These are phyloP conservation scores for Wickerhamomyces xylosicus DNA, from an alignment of 805 yeast genomes.

Conservation along the genomic window DNA sequence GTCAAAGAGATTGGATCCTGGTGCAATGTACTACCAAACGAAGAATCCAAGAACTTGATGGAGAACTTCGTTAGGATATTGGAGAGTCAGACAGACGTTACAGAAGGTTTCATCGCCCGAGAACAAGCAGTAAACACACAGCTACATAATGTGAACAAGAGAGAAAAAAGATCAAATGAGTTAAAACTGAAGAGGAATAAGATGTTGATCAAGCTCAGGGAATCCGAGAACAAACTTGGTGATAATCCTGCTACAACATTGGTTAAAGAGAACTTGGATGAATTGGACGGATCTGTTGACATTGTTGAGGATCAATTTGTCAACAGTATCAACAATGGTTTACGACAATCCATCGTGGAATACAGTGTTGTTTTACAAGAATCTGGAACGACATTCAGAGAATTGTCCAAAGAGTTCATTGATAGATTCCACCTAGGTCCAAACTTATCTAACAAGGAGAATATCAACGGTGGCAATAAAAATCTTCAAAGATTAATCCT, in stretches of 20 bases:
- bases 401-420: constrained; percentile 13
- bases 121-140: constrained; percentile 33
- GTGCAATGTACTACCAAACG: constrained; percentile 29
- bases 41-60: constrained; percentile 28
- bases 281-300: constrained; percentile 36
- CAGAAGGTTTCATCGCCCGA: constrained; percentile 29
- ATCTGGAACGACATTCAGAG: constrained; percentile 10
- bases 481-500: constrained; percentile 18
- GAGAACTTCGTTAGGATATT: constrained; percentile 30
- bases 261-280: constrained; percentile 41
- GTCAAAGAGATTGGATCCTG: constrained; percentile 31
- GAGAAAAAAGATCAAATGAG: constrained; percentile 38
- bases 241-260: constrained; percentile 33
- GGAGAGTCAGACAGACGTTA: constrained; percentile 26
- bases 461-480: background rate
- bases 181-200: constrained; percentile 26
- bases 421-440: constrained; percentile 7
- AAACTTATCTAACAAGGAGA: constrained; percentile 2
- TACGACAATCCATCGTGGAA: constrained; percentile 35
- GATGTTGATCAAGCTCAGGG: constrained; percentile 28
- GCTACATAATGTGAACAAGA: constrained; percentile 33
- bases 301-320: constrained; percentile 42
- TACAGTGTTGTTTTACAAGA: constrained; percentile 22
- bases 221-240: constrained; percentile 35
- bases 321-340: constrained; percentile 33